Percentiles rank a stretch among this genome's conserved stretches.
Evolutionary conservation across 192 early-diverging fungal genomes (phyloP).

Genomic region (Gryganskiella cystojenkinii): DNA sequence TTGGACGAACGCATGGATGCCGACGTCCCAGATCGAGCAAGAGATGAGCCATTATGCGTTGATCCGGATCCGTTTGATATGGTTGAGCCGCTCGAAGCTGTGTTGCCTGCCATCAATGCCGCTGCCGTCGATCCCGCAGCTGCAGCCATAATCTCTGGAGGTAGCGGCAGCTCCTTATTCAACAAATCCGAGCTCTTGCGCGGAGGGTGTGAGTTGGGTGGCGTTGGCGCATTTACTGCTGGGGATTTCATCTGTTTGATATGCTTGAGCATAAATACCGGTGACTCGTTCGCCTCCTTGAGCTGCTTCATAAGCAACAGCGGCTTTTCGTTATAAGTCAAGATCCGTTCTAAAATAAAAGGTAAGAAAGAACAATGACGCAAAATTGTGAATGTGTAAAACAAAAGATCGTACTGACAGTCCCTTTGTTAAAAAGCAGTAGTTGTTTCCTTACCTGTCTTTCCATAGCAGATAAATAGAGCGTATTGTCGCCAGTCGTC

Average conservation of each 20-base stretch:
- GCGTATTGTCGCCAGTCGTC: constrained; percentile 90
- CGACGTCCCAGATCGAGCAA: constrained; percentile 31
- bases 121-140: constrained; percentile 11
- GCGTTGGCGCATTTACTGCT: constrained; percentile 37
- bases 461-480: constrained; percentile 83
- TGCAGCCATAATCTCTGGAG: constrained; percentile 28
- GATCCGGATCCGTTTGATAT: neutral
- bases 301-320: constrained; percentile 77
- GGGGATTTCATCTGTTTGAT: constrained; percentile 59
- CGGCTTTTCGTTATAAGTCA: constrained; percentile 85
- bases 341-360: constrained; percentile 63
- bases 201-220: constrained; percentile 28
- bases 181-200: constrained; percentile 44
- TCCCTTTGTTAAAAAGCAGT: no score
- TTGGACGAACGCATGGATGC: constrained; percentile 41
- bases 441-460: constrained; percentile 57
- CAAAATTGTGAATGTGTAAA: constrained; percentile 9
- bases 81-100: neutral
- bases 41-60: constrained; percentile 11
- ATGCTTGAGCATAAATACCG: constrained; percentile 81
- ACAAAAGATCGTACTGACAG: constrained; percentile 8
- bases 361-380: neutral
- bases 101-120: constrained; percentile 2
- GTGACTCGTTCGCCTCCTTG: constrained; percentile 74
- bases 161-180: constrained; percentile 45